phyloP scores from a whole-genome alignment of 2,329 filamentous ascomycete genomes.

The Xylariaceae sp. region DNA sequence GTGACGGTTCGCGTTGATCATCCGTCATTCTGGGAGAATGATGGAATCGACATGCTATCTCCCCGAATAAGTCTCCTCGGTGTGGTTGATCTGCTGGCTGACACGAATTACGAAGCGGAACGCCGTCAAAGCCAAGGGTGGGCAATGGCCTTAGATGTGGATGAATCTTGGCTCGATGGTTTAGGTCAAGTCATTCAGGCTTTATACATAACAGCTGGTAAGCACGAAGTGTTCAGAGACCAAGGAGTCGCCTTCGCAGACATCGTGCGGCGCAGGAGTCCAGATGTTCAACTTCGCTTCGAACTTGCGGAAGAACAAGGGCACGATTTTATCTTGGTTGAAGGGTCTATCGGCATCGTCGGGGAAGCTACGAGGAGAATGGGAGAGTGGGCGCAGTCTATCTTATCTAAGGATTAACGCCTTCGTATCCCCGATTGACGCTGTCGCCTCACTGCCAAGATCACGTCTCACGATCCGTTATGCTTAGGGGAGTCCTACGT shows the following conservation, averaged over 20 bases:
- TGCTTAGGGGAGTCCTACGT: too few species aligned
- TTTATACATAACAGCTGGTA: background rate
- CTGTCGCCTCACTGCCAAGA: too few species aligned
- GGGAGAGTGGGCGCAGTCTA: background rate
- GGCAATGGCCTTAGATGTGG: background rate
- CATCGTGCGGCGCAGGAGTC: background rate
- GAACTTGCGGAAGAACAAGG: background rate
- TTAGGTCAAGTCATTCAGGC: background rate
- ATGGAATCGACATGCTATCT: background rate
- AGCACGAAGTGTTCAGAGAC: background rate
- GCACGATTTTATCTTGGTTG: background rate
- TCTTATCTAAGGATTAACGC: constrained; percentile 3
- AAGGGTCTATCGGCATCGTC: background rate
- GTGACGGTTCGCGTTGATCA: background rate
- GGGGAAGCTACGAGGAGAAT: background rate
- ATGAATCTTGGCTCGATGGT: background rate
- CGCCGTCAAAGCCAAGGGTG: background rate
- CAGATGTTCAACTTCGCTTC: background rate
- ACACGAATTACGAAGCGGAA: background rate
- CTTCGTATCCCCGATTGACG: too few species aligned
- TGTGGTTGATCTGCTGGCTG: background rate
- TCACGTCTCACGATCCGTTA: too few species aligned
- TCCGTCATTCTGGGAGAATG: background rate
- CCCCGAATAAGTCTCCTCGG: background rate
- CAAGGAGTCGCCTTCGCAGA: background rate